Base-by-base conservation (phyloP, 345 rosid genomes). In the Firmiana major region DNA sequence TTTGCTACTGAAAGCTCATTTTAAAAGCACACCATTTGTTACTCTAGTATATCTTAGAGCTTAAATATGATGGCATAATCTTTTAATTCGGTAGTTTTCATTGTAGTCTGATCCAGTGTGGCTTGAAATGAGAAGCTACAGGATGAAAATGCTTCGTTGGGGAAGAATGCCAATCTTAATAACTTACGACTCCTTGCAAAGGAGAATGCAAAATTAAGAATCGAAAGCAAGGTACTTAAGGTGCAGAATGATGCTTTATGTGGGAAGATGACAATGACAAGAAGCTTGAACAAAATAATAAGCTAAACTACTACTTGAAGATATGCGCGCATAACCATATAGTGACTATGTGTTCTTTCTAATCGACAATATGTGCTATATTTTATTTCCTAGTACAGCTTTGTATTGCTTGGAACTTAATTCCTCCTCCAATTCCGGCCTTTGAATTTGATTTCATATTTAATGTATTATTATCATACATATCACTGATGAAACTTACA, bases 191-290 rank as follows among this genome's bases (percentile, higher is more conserved):
- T 10, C 40, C 55, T 69, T 69, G 55, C 9, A 0, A 57, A 46
- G 21, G 57, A 69, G 73, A 24, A 24, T 46, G 57, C 28, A 28
- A 69, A 24, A 6, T 15, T 69, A 6, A 21, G 12, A 46, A 49
- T 46, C 13, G 73, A 69, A 46, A 69, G 46, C 15, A 69, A 46
- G 57, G 57, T 69, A 5, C 73, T 69, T 5, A 69, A 3, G 51
- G 73, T 69, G 38, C 73, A 69, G 36, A 69, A 69, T 13, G 55
- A 69, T 46, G 73, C 73, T 69, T 69, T 69, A 9, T 69, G 73
- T 22, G 73, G 57, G 73, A 69, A 69, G 36, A 42, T n/a, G 71
- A 67, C 7, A 67, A 22, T 67, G 71, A 46, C 21, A 67, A 5
- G 19, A 42, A 42, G 51, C 19, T 3, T 43, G 54, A 67, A 40